A percentile compares a stretch with the other conserved stretches of the same genome.
Conservation (phyloP, 306 rosid genomes). For the Cucurbita moschata region DNA sequence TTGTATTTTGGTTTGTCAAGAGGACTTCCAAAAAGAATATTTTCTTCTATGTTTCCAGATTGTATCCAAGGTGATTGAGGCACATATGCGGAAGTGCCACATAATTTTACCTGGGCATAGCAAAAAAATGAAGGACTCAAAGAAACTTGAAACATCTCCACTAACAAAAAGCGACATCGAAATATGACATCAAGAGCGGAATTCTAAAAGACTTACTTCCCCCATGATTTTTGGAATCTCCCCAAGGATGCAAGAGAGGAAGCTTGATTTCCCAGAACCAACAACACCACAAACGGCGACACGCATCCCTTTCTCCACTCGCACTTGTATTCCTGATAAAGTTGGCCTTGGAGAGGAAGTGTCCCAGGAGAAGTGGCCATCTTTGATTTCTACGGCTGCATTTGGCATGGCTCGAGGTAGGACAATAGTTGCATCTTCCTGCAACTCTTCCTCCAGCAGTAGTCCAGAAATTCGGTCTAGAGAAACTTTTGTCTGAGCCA, state of each 20-base stretch:
- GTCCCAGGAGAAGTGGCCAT: constrained; percentile 76
- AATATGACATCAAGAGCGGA: neutral
- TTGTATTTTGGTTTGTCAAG: constrained; percentile 95
- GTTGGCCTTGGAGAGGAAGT: constrained; percentile 60
- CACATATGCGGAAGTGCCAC: constrained; percentile 83
- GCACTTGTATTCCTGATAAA: constrained; percentile 58
- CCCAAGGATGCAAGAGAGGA: constrained; percentile 91
- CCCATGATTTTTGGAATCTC: constrained; percentile 86
- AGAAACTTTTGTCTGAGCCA: constrained; percentile 99
- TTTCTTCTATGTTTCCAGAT: constrained; percentile 87
- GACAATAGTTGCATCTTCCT: constrained; percentile 69
- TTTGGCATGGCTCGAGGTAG: constrained; percentile 62
- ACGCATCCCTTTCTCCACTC: constrained; percentile 74
- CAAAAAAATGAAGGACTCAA: constrained; percentile 6
- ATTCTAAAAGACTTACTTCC: constrained; percentile 57
- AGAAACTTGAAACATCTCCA: constrained; percentile 3
- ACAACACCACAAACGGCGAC: constrained; percentile 97
- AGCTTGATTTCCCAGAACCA: constrained; percentile 93
- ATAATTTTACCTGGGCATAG: constrained; percentile 57
- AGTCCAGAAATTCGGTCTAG: constrained; percentile 84
- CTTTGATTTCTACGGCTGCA: constrained; percentile 64
- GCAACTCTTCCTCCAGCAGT: constrained; percentile 89
- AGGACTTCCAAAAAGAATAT: constrained; percentile 73
- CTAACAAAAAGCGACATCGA: neutral
- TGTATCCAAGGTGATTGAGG: constrained; percentile 95